phyloP scores from a whole-genome alignment of 2,329 filamentous ascomycete genomes.

The Didymella exigua region DNA sequence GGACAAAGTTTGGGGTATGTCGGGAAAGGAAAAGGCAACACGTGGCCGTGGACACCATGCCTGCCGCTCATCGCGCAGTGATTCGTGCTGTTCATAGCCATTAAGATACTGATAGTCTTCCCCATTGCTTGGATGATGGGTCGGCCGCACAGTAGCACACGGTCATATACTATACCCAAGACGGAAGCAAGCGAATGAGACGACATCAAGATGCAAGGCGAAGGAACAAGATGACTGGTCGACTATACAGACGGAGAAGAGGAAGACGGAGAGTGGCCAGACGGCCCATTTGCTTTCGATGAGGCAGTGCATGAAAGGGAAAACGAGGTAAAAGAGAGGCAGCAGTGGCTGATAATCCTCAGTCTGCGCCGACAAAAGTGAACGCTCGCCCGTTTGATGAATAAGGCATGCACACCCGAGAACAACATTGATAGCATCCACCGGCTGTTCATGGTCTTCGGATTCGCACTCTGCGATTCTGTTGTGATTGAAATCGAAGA shows the following conservation, averaged over 20 bases:
- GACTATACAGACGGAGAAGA: slow-evolving; percentile 13
- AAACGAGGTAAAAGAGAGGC: not conserved
- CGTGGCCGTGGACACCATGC: slow-evolving; percentile 12
- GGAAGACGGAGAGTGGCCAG: slow-evolving; percentile 1
- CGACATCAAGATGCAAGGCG: slow-evolving; percentile 22
- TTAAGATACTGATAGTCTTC: slow-evolving; percentile 1
- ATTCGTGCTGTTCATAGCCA: not conserved
- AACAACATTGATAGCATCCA: not conserved
- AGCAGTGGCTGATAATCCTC: not conserved
- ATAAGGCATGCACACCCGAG: not conserved
- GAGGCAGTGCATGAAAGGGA: not conserved
- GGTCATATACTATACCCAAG: not conserved
- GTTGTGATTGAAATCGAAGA: not conserved
- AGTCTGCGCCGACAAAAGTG: not conserved
- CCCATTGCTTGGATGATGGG: slow-evolving; percentile 19
- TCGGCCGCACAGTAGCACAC: not conserved
- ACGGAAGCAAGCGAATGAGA: not conserved
- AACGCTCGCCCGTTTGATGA: not conserved
- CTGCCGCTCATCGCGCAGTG: slow-evolving; percentile 12
- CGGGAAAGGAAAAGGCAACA: not conserved
- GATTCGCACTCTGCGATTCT: not conserved
- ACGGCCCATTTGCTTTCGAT: slow-evolving; percentile 9
- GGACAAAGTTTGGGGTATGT: slow-evolving; percentile 9
- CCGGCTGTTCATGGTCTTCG: not conserved
- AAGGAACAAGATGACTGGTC: slow-evolving; percentile 19